These are phyloP conservation scores for Hordeum pubiflorum DNA, from an alignment of 202 grass and related monocot genomes.

Conservation along the genomic window DNA sequence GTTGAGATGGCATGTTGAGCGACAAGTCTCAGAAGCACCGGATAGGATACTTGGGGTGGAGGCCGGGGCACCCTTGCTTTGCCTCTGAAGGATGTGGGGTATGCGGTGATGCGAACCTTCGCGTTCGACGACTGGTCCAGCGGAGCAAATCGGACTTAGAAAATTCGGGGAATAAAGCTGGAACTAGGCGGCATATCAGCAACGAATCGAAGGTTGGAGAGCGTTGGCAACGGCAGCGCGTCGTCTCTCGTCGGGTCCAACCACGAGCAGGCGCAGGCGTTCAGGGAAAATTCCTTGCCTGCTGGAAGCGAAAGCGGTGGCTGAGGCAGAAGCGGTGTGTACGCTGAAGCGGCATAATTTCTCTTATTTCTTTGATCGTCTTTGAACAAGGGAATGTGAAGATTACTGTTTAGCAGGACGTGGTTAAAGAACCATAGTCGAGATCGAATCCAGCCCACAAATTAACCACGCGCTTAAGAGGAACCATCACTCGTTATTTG, in stretches of 20 bases:
- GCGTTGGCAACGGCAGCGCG: not conserved
- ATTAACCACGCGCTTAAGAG: not conserved
- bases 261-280: not conserved
- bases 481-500: not conserved
- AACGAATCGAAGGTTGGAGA: slow-evolving; percentile 1
- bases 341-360: not conserved
- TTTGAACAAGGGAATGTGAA: not conserved
- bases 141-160: not conserved
- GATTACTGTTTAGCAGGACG: not conserved
- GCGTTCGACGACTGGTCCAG: slow-evolving; percentile 6
- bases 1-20: not conserved
- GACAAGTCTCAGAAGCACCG: not conserved
- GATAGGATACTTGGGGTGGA: slow-evolving; percentile 32
- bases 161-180: slow-evolving; percentile 19
- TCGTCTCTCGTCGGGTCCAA: slow-evolving; percentile 3
- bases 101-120: slow-evolving; percentile 15
- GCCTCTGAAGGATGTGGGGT: slow-evolving; percentile 20
- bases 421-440: not conserved
- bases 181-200: not conserved
- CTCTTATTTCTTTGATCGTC: not conserved
- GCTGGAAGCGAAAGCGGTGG: not conserved
- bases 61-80: slow-evolving; percentile 35
- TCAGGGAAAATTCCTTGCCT: not conserved
- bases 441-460: not conserved
- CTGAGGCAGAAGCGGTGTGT: not conserved